phyloP scores from a whole-genome alignment of 495 filamentous ascomycete genomes.

The Immersiella caudata region DNA sequence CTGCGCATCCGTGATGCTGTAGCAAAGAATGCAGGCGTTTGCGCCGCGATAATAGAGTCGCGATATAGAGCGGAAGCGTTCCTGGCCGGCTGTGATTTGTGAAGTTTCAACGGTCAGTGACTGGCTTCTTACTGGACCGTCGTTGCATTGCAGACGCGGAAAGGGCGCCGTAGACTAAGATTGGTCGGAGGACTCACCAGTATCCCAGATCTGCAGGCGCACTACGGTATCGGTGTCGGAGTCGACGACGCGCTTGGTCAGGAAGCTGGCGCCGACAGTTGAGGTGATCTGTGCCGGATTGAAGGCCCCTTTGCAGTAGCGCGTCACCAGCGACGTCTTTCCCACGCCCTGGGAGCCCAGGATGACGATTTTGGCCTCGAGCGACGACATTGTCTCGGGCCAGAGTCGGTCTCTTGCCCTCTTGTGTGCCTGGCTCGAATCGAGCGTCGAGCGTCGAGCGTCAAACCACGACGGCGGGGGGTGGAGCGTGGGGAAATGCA shows the following conservation, averaged over 20 bases:
- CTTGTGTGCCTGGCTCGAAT: slow-evolving; percentile 1
- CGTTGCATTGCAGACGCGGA: neutral
- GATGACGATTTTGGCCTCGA: slow-evolving; percentile 93
- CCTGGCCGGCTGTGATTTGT: slow-evolving; percentile 70
- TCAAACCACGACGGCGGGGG: neutral
- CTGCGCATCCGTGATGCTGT: slow-evolving; percentile 83
- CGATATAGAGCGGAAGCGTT: slow-evolving; percentile 91
- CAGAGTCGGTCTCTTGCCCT: neutral
- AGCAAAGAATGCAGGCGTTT: slow-evolving; percentile 92
- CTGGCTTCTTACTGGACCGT: neutral
- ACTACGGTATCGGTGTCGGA: slow-evolving; percentile 76
- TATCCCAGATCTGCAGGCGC: slow-evolving; percentile 90
- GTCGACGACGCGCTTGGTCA: slow-evolving; percentile 90
- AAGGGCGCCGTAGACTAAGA: neutral
- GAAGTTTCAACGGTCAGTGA: neutral
- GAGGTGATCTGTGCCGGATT: slow-evolving; percentile 68
- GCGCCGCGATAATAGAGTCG: slow-evolving; percentile 94
- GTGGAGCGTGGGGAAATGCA: neutral
- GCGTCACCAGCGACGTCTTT: slow-evolving; percentile 89
- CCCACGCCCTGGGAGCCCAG: slow-evolving; percentile 91
- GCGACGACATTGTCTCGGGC: slow-evolving; percentile 60
- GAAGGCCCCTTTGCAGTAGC: slow-evolving; percentile 82
- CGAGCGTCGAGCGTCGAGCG: neutral
- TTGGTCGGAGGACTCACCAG: slow-evolving; percentile 44
- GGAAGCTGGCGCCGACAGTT: slow-evolving; percentile 91